Percentiles rank a stretch among this genome's conserved stretches.
phyloP scores from a whole-genome alignment of 768 basidiomycete species.

The Suillus americanus region DNA sequence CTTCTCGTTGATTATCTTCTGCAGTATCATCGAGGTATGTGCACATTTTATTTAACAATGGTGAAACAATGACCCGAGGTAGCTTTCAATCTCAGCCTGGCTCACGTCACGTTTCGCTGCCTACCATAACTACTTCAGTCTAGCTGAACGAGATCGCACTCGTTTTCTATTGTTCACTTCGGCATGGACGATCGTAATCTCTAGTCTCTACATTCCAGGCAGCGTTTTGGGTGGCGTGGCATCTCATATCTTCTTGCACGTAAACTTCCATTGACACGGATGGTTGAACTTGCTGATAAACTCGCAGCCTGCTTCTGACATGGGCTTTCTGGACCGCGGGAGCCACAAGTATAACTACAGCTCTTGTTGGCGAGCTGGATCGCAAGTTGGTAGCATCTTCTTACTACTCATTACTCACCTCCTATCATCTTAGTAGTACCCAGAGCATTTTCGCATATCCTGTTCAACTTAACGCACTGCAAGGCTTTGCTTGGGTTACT shows the following conservation, averaged over 20 bases:
- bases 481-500: constrained; percentile 74
- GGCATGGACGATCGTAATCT: constrained; percentile 65
- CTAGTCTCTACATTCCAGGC: constrained; percentile 46
- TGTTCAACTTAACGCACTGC: constrained; percentile 71
- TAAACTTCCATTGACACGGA: constrained; percentile 13
- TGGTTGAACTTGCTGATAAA: not conserved
- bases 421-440: constrained; percentile 30
- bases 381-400: constrained; percentile 49
- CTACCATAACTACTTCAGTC: constrained; percentile 49
- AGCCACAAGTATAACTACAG: constrained; percentile 67
- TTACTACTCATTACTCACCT: not conserved
- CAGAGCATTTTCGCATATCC: constrained; percentile 58
- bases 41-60: not conserved
- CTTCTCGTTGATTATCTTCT: constrained; percentile 48
- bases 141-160: constrained; percentile 57
- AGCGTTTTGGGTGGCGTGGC: constrained; percentile 58
- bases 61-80: not conserved
- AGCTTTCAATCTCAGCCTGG: constrained; percentile 76
- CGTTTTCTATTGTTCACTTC: constrained; percentile 69
- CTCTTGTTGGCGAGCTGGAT: constrained; percentile 66
- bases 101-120: constrained; percentile 60
- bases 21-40: constrained; percentile 64
- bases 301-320: constrained; percentile 57
- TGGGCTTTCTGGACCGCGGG: constrained; percentile 81
- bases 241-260: constrained; percentile 65